A percentile compares a stretch with the other conserved stretches of the same genome.
Evolutionary conservation across 2,329 filamentous ascomycete genomes (phyloP).

Genomic region (Keithomyces neogunnii): DNA sequence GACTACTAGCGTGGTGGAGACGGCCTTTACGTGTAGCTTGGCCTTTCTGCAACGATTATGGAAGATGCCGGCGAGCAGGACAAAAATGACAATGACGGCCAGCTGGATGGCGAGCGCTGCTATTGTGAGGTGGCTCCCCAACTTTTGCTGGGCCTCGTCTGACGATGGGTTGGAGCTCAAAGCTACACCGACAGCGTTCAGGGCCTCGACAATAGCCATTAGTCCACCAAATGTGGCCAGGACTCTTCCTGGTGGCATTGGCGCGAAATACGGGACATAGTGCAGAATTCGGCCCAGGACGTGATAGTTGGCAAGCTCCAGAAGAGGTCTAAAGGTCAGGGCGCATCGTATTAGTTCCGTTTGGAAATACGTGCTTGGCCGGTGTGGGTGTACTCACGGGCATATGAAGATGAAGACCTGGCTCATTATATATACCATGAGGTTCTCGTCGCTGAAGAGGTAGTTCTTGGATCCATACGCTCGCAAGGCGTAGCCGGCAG

Average conservation of each 20-base stretch:
- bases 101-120: constrained; percentile 38
- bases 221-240: constrained; percentile 38
- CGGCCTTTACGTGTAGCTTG: not conserved
- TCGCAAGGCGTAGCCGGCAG: constrained; percentile 44
- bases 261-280: constrained; percentile 53
- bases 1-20: constrained; percentile 2
- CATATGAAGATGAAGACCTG: constrained; percentile 26
- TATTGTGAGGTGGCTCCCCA: constrained; percentile 30
- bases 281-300: constrained; percentile 52
- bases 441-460: constrained; percentile 19
- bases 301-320: constrained; percentile 57
- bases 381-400: constrained; percentile 30
- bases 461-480: constrained; percentile 42
- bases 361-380: not conserved
- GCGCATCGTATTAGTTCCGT: not conserved
- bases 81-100: constrained; percentile 35
- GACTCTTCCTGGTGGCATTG: constrained; percentile 38
- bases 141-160: constrained; percentile 16
- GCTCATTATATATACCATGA: constrained; percentile 37
- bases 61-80: constrained; percentile 34
- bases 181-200: constrained; percentile 37
- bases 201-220: constrained; percentile 33
- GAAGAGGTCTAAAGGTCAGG: constrained; percentile 37
- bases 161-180: constrained; percentile 28
- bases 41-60: constrained; percentile 26